Conservation (phyloP, 768 basidiomycete genomes). For the Pisolithus microcarpus region DNA sequence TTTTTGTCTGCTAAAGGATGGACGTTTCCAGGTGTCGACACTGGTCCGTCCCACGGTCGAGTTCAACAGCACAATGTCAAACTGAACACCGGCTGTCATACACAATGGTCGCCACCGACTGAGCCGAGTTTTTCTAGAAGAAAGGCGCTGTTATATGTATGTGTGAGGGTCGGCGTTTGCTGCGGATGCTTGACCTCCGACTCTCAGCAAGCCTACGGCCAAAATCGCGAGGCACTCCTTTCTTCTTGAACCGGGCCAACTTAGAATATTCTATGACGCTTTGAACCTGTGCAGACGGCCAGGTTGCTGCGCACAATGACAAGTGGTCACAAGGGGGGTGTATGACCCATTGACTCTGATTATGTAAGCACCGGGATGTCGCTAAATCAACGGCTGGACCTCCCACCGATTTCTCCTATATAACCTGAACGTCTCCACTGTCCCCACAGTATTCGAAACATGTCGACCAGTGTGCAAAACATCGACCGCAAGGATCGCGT, state of each 20-base stretch:
- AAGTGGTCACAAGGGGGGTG: no score
- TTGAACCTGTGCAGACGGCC: not conserved
- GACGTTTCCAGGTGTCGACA: not conserved
- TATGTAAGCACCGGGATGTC: not conserved
- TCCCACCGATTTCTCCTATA: not conserved
- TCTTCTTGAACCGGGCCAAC: no score
- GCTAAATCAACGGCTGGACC: not conserved
- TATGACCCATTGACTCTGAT: no score
- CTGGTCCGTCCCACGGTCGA: not conserved
- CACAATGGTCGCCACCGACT: no score
- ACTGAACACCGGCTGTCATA: no score
- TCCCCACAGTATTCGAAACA: slow-evolving; percentile 1
- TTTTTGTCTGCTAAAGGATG: slow-evolving; percentile 6
- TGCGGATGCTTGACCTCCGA: no score
- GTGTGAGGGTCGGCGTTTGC: no score
- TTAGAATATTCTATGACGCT: not conserved
- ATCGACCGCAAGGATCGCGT: slow-evolving; percentile 48
- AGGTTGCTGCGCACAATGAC: not conserved
- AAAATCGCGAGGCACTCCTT: no score
- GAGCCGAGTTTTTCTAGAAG: no score
- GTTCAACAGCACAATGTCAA: no score
- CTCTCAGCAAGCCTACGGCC: no score
- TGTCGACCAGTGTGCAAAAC: slow-evolving; percentile 18
- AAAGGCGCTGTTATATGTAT: no score
- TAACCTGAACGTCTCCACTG: not conserved